Evolutionary conservation across 2,329 filamentous ascomycete genomes (phyloP), one percentile per base, ranked within the genome.

Genomic region (Myriosclerotinia duriaeana): DNA sequence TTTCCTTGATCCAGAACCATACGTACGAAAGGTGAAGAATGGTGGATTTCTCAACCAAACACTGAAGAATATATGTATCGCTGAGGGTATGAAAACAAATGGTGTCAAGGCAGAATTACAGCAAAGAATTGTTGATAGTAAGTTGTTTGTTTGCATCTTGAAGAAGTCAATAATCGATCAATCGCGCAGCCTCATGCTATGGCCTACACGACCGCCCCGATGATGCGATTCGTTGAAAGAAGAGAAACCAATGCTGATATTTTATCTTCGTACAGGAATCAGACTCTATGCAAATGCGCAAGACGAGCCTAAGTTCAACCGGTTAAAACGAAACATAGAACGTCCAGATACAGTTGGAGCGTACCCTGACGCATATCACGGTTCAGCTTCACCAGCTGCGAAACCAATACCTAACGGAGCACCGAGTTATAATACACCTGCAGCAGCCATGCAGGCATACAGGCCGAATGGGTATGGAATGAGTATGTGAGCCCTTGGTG

Each of bases 81-180:
- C 85, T 68, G 91, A 96, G 79, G 85, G 87, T 56, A 81, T 96
- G 46, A 85, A 86, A 71, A 89, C 91, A 68, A 91, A 89, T 38
- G 95, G 95, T 26, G 89, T 95, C 74, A 99, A 99, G 82, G 86
- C 87, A 44, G 85, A 90, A 53, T 81, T 98, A 68, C 93, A 97
- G 78, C 80, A 81, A 67, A 89, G 94, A 73, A 90, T 97, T 69
- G 86, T 89, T 70, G 82, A 86, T 67, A 85, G 95, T 98, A 83
- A 79, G 91, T 61, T 9, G n/a, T 5, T 50, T 4, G 44, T 38
- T 50, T 60, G 42, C 44, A 60, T 48, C 30, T 60, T 15, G 12
- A 5, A 22, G 42, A 48, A 15, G 30, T 60, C 14, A 20, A 60
- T 60, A 6, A 52, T 50, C 58, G 14, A n/a, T 17, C 36, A 50